These are phyloP conservation scores for Diaporthe aspalathi DNA, from an alignment of 2,329 filamentous ascomycete genomes.

Conservation along the genomic window DNA sequence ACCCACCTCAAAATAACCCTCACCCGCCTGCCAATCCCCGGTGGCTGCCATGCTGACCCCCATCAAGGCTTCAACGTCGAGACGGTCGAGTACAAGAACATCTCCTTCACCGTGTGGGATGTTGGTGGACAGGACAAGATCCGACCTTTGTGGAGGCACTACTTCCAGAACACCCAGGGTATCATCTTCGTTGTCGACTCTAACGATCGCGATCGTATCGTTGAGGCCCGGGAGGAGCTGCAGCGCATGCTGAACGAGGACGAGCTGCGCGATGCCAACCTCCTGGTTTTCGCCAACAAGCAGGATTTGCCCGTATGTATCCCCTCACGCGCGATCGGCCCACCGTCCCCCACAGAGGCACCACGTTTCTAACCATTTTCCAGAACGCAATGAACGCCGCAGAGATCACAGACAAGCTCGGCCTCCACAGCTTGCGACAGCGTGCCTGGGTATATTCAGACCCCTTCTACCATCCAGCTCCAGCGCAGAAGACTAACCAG, in stretches of 20 bases:
- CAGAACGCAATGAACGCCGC: constrained; percentile 99
- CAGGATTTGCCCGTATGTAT: constrained; percentile 92
- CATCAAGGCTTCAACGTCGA: constrained; percentile 95
- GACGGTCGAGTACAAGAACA: constrained; percentile 99
- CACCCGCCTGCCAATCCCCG: constrained; percentile 14
- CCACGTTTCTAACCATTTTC: constrained; percentile 45
- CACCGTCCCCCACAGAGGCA: background rate
- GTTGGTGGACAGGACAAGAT: constrained; percentile 99
- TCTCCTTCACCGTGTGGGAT: constrained; percentile 99
- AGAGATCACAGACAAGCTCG: constrained; percentile 99
- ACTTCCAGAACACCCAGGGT: constrained; percentile 99
- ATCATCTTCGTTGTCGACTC: constrained; percentile 99
- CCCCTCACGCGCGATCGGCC: constrained; percentile 29
- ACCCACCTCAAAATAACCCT: constrained; percentile 22
- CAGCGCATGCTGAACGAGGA: constrained; percentile 99
- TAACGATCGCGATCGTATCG: constrained; percentile 98
- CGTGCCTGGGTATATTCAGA: constrained; percentile 89
- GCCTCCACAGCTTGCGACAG: constrained; percentile 98
- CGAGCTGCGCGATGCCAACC: constrained; percentile 95
- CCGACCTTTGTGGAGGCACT: constrained; percentile 98
- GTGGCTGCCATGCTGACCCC: constrained; percentile 42
- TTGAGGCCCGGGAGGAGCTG: constrained; percentile 95
- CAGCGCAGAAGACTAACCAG: constrained; percentile 32
- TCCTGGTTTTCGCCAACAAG: constrained; percentile 99
- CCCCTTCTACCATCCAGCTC: constrained; percentile 2